Evolutionary conservation across 2,329 filamentous ascomycete genomes (phyloP), one percentile per base, ranked within the genome.

Genomic region (Westerdykella ornata): DNA sequence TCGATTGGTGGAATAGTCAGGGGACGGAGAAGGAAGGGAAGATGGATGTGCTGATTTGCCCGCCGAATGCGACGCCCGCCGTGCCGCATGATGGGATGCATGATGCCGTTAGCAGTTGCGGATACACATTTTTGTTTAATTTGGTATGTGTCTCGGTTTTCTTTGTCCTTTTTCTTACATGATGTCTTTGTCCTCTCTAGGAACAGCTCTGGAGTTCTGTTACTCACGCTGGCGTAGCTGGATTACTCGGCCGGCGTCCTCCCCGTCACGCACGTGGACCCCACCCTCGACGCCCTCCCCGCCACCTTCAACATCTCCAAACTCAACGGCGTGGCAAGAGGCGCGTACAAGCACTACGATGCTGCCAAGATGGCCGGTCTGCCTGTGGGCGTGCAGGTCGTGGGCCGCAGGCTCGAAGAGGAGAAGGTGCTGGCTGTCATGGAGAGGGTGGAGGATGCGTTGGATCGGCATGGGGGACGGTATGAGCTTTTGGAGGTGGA

Each of bases 81-180:
- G 78, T 94, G 3, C 88, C 88, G 1, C 88, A 94, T 60, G 79
- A 82, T 35, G 88, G 81, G 0, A 96, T 95, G 88, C 78, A 80
- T 51, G 82, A 90, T 54, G 87, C 87, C 2, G 81, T 92, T 34
- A 85, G 84, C 47, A 87, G 82, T 51, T 96, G 89, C 56, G 88
- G 88, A 1, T 96, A 97, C 60, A 96, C 89, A 0, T 95, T 96
- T 62, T 68, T 95, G 42, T 97, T 92, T 71, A 96, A 96, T 56
- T 51, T 96, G 57, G 82, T 85, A 69, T 66, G 78, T 69, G 5
- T 30, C 39, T 8, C 13, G 9, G 9, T 32, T n/a, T 3, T 35
- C 12, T 11, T 17, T 5, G 18, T 15, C 19, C 9, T 12, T 16
- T 8, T 13, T 33, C 22, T 26, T 26, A 9, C 12, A 9, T 26